These are phyloP conservation scores for Elsinoe batatas DNA, from an alignment of 2,329 filamentous ascomycete genomes.

Conservation along the genomic window DNA sequence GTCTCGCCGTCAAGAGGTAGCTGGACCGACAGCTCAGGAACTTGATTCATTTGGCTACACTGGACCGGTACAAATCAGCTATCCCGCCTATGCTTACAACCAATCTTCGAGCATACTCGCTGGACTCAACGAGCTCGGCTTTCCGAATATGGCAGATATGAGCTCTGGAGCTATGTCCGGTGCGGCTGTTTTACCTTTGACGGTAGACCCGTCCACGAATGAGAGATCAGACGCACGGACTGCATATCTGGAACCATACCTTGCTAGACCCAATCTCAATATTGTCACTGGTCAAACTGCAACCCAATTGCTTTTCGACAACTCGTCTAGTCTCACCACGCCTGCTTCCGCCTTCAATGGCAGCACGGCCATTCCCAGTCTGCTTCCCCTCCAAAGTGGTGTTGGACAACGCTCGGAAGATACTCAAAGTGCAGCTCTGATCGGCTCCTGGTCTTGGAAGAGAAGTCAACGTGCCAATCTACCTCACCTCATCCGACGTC, in stretches of 20 bases:
- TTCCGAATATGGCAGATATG: constrained; percentile 30
- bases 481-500: background rate
- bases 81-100: constrained; percentile 33
- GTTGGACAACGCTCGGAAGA: background rate
- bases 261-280: constrained; percentile 28
- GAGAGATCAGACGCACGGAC: constrained; percentile 33
- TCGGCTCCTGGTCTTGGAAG: background rate
- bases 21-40: constrained; percentile 6
- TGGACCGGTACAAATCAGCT: constrained; percentile 43
- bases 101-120: constrained; percentile 28
- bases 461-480: background rate
- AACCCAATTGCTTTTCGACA: constrained; percentile 26
- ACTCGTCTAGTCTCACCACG: constrained; percentile 14
- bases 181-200: constrained; percentile 30
- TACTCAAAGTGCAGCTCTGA: background rate
- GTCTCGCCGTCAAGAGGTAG: background rate
- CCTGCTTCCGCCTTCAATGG: background rate
- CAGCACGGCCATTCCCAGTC: background rate
- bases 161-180: constrained; percentile 30
- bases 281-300: constrained; percentile 29
- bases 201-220: constrained; percentile 28
- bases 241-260: constrained; percentile 31
- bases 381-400: background rate
- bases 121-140: constrained; percentile 30
- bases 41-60: constrained; percentile 31